Base-by-base conservation (phyloP, 1,139 yeast genomes). In the Diutina scorzettiae region DNA sequence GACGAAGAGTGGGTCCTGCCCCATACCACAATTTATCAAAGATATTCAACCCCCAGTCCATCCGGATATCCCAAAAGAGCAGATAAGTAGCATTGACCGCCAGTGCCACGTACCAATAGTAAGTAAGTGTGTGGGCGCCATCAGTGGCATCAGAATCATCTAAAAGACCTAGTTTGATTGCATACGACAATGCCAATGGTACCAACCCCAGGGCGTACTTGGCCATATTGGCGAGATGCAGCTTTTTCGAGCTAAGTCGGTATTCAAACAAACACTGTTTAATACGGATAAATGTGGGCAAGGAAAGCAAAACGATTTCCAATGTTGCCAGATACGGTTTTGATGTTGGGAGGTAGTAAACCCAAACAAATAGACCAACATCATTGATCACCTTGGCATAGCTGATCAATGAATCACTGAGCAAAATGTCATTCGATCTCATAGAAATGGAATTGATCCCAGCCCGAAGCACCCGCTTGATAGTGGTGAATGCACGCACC, bases 11-110 rank as follows among this genome's bases (percentile, higher is more conserved):
- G 41, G 4, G 47, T 46, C 25, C 21, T 37, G 3, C 37, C 23
- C 20, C 41, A 25, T 25, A 33, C 44, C 57, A 54, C 23, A 66
- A n/a, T n/a, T 23, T 23, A 16, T 34, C 39, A 23, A 34, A 69
- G 4, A 82, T 48, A n/a, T 72, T 71, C 40, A 86, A 69, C 41
- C 79, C 78, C 98, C 98, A 91, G 62, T 91, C 98, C 71, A 78
- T 76, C 42, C 73, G 71, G 19, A 89, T 61, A 58, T 91, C 98
- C 98, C 98, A 91, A 43, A 77, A 63, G 49, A 84, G 83, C 17
- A 95, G 74, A 56, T 83, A 91, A 1, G 76, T 53, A 0, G 96
- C 81, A 55, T 83, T 86, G 39, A 84, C 50, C 4, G 79, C 58
- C 14, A 76, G 67, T 1, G 69, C 56, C 1, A 73, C 41, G 41